Conservation (phyloP, 768 basidiomycete genomes). For the Tulasnella sp. region DNA sequence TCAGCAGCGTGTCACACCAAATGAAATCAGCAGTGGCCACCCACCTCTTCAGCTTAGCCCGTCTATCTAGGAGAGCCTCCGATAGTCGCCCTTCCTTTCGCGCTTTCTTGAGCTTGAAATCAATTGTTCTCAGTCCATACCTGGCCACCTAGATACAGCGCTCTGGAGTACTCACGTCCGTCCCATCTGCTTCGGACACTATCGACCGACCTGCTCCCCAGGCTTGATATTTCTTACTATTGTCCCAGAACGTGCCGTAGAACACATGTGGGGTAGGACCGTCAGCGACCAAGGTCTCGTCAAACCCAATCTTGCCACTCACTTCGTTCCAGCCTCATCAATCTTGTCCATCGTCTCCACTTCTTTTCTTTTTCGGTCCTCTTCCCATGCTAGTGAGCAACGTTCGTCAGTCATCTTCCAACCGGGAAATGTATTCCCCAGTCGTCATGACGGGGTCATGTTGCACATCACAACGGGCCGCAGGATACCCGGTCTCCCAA, state of each 20-base stretch:
- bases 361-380: slow-evolving; percentile 53
- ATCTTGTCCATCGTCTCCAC: slow-evolving; percentile 38
- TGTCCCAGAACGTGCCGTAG: neutral
- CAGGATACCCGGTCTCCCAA: no score
- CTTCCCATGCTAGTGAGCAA: slow-evolving; percentile 42
- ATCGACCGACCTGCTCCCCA: slow-evolving; percentile 75
- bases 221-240: slow-evolving; percentile 44
- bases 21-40: slow-evolving; percentile 16
- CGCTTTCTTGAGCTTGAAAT: slow-evolving; percentile 56
- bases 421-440: neutral
- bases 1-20: no score
- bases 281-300: no score
- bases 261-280: neutral
- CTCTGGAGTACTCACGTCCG: slow-evolving; percentile 42
- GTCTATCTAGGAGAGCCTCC: slow-evolving; percentile 65
- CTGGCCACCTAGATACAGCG: neutral
- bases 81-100: slow-evolving; percentile 68
- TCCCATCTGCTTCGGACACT: slow-evolving; percentile 56
- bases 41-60: slow-evolving; percentile 74
- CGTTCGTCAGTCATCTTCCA: neutral
- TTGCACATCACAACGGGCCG: no score
- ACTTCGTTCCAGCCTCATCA: slow-evolving; percentile 69
- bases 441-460: no score
- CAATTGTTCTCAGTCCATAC: neutral
- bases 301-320: slow-evolving; percentile 30